A percentile compares a stretch with the other conserved stretches of the same genome.
These are phyloP conservation scores for Fusarium udum DNA, from an alignment of 2,329 filamentous ascomycete species.

Conservation along the genomic window DNA sequence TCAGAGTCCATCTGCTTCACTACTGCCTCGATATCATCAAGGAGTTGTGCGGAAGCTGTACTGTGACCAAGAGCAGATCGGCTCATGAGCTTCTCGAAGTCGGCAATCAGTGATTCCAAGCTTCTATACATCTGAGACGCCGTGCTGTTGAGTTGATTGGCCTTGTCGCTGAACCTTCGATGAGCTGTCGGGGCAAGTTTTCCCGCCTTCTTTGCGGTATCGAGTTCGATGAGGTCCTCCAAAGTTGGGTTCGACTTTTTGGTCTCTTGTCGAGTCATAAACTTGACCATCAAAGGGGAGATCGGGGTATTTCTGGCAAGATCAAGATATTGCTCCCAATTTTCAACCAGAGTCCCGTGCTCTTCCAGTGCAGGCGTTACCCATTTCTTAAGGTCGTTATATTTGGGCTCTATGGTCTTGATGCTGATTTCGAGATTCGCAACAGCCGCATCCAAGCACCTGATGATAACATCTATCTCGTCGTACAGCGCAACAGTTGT, in stretches of 20 bases:
- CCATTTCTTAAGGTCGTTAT: constrained; percentile 76
- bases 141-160: constrained; percentile 68
- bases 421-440: constrained; percentile 84
- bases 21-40: constrained; percentile 87
- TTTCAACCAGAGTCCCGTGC: constrained; percentile 69
- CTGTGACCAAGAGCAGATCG: constrained; percentile 66
- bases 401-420: constrained; percentile 75
- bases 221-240: constrained; percentile 79
- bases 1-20: constrained; percentile 88
- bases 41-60: constrained; percentile 72
- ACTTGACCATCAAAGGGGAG: constrained; percentile 71
- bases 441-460: constrained; percentile 84
- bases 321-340: constrained; percentile 75
- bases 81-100: constrained; percentile 68
- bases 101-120: constrained; percentile 69
- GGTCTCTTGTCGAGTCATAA: constrained; percentile 64
- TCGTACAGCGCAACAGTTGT: constrained; percentile 71
- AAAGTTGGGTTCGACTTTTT: constrained; percentile 66
- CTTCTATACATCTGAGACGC: constrained; percentile 68
- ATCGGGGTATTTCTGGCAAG: constrained; percentile 72
- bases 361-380: constrained; percentile 73
- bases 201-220: constrained; percentile 77
- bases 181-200: constrained; percentile 68
- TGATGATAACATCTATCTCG: constrained; percentile 80
- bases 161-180: constrained; percentile 67